These are phyloP conservation scores for Adansonia grandidieri DNA, from an alignment of 441 rosid genomes.

Conservation along the genomic window DNA sequence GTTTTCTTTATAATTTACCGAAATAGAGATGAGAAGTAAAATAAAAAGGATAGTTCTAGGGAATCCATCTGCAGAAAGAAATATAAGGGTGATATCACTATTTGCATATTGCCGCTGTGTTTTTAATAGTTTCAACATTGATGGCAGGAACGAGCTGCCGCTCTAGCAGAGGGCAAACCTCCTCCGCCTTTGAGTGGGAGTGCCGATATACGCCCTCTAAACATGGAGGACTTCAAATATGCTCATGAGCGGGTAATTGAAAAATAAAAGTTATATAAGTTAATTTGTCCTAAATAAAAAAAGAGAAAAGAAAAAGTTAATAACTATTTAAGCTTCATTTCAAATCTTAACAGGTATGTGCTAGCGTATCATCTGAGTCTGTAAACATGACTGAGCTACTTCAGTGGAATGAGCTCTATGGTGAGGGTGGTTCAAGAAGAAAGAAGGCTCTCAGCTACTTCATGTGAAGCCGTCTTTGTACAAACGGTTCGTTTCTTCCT, in stretches of 20 bases:
- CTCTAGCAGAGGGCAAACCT: conserved; percentile 67
- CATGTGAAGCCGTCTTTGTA: conserved; percentile 64
- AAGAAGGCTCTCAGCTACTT: conserved; percentile 89
- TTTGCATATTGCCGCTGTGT: neutral
- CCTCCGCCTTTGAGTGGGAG: conserved; percentile 73
- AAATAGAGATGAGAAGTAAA: conserved; percentile 19
- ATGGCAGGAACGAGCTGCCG: conserved; percentile 63
- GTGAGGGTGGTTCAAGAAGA: conserved; percentile 92
- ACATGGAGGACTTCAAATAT: conserved; percentile 66
- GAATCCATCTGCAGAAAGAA: neutral
- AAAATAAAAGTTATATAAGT: neutral
- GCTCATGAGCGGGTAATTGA: conserved; percentile 73
- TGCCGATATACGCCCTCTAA: conserved; percentile 62
- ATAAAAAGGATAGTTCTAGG: conserved; percentile 3
- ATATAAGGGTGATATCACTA: neutral
- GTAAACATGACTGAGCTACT: conserved; percentile 86
- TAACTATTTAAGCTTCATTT: neutral
- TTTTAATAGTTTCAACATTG: conserved; percentile 18
- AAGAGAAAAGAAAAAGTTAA: neutral
- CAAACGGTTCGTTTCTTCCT: conserved; percentile 41
- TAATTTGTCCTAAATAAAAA: neutral
- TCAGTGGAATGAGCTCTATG: conserved; percentile 93
- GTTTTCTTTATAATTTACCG: neutral
- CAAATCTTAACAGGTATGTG: conserved; percentile 65
- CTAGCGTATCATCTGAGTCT: conserved; percentile 90